Base-by-base conservation (phyloP, 176 grass and related monocot species). In the Elymus sibiricus region DNA sequence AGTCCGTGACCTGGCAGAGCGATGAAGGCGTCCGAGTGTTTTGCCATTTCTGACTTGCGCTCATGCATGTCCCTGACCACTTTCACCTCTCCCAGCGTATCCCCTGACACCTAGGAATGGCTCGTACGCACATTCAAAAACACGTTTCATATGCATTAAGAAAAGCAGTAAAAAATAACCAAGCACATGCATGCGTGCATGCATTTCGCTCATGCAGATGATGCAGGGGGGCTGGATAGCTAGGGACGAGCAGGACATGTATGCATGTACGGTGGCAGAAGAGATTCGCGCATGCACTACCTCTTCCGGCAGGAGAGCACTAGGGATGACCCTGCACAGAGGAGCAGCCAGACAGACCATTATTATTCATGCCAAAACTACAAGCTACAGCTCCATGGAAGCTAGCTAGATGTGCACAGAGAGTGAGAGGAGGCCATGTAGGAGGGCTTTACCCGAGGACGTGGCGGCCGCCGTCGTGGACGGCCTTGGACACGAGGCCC, bases 401-500 rank as follows among this genome's bases (percentile, higher is more conserved):
- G 39, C 25, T 29, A 13, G 24, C 2, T 64, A 17, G 12, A 64
- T 64, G 19, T 49, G 25, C 19, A 32, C 55, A 42, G 2, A 71
- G 35, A 29, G 25, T 5, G 56, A 39, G 9, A 71, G 67, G 31
- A 22, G 24, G 82, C 7, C 9, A 14, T 7, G 26, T n/a, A 31
- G 14, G 16, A 60, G 31, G 31, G 3, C 2, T 90, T 90, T 93
- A 98, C 96, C 93, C 96, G 64, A 98, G 91, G 63, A 98, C 96
- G 83, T 92, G 88, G 78, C 96, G 90, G 83, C 96, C 93, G 60
- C 93, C 96, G 37, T 95, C 86, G 84, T 94, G 83, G 26, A 95
- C 96, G 68, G 90, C 87, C 89, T 86, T 88, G 83, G 96, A 98
- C 27, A 98, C 90, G 51, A 94, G 62, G 24, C 96, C 96, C 96